phyloP scores from a whole-genome alignment of 164 flowering plant species.

The Paratinospora sagittata region DNA sequence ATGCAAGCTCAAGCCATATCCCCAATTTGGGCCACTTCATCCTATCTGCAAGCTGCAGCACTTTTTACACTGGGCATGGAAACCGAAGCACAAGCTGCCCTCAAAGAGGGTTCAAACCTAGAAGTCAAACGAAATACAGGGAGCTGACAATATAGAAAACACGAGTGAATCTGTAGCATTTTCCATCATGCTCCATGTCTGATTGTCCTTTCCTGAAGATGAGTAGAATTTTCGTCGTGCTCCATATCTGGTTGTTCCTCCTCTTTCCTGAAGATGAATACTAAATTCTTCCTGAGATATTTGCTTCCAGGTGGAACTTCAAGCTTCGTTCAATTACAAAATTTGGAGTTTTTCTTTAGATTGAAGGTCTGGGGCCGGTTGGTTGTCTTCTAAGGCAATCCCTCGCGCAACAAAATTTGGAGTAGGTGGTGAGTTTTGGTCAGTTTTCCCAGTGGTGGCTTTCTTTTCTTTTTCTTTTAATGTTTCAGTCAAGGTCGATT shows the following conservation, averaged over 20 bases:
- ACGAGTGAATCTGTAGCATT: not conserved
- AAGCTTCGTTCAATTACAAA: not conserved
- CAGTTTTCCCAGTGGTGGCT: not conserved
- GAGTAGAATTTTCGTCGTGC: too few species aligned
- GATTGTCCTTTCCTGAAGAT: constrained; percentile 9
- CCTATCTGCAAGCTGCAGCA: constrained; percentile 78
- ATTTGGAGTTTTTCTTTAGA: not conserved
- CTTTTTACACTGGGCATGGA: constrained; percentile 63
- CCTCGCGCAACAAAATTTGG: not conserved
- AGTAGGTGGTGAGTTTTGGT: constrained; percentile 5
- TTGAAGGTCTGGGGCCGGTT: not conserved
- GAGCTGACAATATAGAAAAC: constrained; percentile 10
- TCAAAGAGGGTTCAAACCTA: constrained; percentile 66
- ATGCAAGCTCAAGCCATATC: constrained; percentile 82
- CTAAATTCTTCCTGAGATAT: not conserved
- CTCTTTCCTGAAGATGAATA: too few species aligned
- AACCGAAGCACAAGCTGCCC: constrained; percentile 65
- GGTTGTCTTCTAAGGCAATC: not conserved
- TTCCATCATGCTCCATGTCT: not conserved
- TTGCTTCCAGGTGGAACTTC: not conserved
- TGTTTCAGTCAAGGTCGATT: too few species aligned
- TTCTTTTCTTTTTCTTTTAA: not conserved
- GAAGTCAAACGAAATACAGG: constrained; percentile 42
- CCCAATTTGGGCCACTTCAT: constrained; percentile 81
- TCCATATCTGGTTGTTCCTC: too few species aligned